Percentiles rank a stretch among this genome's conserved stretches.
These are phyloP conservation scores for Penstemon barbatus DNA, from an alignment of 257 asterid genomes.

Conservation along the genomic window DNA sequence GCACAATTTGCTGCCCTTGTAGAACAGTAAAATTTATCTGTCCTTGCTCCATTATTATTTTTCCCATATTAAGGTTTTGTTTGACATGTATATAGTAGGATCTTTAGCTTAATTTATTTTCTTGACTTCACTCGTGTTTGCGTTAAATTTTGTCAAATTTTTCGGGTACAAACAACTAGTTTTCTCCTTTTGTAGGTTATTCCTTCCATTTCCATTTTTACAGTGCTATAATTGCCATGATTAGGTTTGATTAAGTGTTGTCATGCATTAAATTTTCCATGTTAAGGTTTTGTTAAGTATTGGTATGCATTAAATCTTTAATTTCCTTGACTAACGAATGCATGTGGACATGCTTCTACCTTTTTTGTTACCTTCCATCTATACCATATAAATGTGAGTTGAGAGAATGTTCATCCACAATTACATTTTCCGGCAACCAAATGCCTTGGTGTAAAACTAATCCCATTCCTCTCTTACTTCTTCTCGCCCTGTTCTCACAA, in stretches of 20 bases:
- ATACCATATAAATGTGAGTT: not conserved
- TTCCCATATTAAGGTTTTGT: conserved; percentile 4
- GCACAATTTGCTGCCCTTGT: conserved; percentile 87
- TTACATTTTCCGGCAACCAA: conserved; percentile 11
- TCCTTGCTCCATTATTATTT: conserved; percentile 21
- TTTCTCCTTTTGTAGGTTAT: no score
- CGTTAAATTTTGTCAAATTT: no score
- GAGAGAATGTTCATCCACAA: not conserved
- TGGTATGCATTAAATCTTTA: conserved; percentile 6
- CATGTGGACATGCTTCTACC: conserved; percentile 1
- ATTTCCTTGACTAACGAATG: conserved; percentile 15
- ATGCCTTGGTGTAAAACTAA: conserved; percentile 13
- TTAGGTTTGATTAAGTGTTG: not conserved
- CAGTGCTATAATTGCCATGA: conserved; percentile 7
- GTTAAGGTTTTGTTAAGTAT: conserved; percentile 10
- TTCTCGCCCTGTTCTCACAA: no score
- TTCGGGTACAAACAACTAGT: no score
- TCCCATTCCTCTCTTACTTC: not conserved
- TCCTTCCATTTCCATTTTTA: conserved; percentile 9
- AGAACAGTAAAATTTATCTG: conserved; percentile 65
- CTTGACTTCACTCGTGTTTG: not conserved
- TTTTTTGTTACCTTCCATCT: not conserved
- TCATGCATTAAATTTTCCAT: no score
- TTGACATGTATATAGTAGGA: conserved; percentile 1
- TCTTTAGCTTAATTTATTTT: not conserved